Percentiles rank a stretch among this genome's conserved stretches.
These are phyloP conservation scores for Aspergillus wentii DNA, from an alignment of 495 filamentous ascomycete genomes.

Conservation along the genomic window DNA sequence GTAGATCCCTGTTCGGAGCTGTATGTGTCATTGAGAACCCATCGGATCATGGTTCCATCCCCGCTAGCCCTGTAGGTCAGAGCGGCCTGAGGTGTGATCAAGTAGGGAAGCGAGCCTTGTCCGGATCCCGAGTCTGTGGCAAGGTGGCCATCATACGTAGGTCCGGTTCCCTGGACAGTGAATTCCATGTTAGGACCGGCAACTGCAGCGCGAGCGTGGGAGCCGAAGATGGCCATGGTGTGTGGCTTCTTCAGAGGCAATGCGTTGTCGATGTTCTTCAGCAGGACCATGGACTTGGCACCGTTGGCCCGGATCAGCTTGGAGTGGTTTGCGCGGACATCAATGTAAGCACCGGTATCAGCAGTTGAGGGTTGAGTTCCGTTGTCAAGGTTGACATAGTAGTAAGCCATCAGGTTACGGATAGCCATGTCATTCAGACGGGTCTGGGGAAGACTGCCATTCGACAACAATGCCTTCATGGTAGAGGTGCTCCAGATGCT, in stretches of 20 bases:
- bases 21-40: slow-evolving; percentile 37
- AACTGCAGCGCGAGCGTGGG: slow-evolving; percentile 54
- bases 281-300: slow-evolving; percentile 49
- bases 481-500: slow-evolving; percentile 14
- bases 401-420: slow-evolving; percentile 47
- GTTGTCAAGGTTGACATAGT: slow-evolving; percentile 47
- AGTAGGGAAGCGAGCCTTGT: slow-evolving; percentile 38
- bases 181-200: slow-evolving; percentile 55
- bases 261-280: slow-evolving; percentile 53
- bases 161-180: slow-evolving; percentile 30
- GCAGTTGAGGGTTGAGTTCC: slow-evolving; percentile 57
- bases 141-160: slow-evolving; percentile 34
- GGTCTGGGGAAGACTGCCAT: slow-evolving; percentile 35
- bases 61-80: slow-evolving; percentile 50
- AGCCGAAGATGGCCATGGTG: slow-evolving; percentile 57
- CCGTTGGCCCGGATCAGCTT: slow-evolving; percentile 48
- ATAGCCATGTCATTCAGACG: slow-evolving; percentile 54
- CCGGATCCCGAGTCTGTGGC: slow-evolving; percentile 17
- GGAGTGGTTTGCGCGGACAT: slow-evolving; percentile 50
- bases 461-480: slow-evolving; percentile 27
- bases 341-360: slow-evolving; percentile 58
- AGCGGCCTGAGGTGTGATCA: slow-evolving; percentile 53
- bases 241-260: slow-evolving; percentile 48
- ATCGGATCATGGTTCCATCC: slow-evolving; percentile 42
- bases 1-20: slow-evolving; percentile 20